A percentile compares a stretch with the other conserved stretches of the same genome.
Evolutionary conservation across 1,284 basidiomycete genomes (phyloP).

Genomic region (Athelia sp.): DNA sequence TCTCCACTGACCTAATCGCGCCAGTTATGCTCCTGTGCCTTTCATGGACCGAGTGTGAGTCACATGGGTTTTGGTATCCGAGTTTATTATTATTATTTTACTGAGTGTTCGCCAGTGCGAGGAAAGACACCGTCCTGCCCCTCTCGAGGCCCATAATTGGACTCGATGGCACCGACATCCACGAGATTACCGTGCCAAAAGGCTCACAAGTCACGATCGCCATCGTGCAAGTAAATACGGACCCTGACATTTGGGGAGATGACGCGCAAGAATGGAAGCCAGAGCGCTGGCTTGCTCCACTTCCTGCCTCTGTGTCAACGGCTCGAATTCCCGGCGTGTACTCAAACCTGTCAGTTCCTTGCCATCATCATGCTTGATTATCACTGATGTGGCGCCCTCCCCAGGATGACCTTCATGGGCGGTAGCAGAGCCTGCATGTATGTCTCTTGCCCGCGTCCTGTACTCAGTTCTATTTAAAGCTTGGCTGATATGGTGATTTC

Average conservation of each 20-base stretch:
- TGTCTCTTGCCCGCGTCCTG: background rate
- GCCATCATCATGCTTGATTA: too few relatives aligned
- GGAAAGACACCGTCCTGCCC: background rate
- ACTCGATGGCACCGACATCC: background rate
- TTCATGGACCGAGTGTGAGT: background rate
- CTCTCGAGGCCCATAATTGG: background rate
- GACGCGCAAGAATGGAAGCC: constrained; percentile 6
- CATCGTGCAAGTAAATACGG: background rate
- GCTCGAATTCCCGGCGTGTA: constrained; percentile 2
- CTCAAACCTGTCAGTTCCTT: background rate
- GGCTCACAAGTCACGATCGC: background rate
- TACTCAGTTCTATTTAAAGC: too few relatives aligned
- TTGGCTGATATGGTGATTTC: background rate
- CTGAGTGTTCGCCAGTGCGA: background rate
- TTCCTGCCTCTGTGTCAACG: background rate
- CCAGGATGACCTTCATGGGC: constrained; percentile 3
- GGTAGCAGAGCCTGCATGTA: constrained; percentile 3
- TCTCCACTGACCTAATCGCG: background rate
- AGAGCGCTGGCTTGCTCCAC: constrained; percentile 1
- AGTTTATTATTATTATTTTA: background rate
- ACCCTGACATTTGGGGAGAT: background rate
- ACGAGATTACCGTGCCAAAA: background rate
- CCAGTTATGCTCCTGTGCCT: background rate
- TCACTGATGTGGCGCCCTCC: background rate
- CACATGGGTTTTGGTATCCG: too few relatives aligned